phyloP scores from a whole-genome alignment of 495 filamentous ascomycete species.

The Chaetomium tenue region DNA sequence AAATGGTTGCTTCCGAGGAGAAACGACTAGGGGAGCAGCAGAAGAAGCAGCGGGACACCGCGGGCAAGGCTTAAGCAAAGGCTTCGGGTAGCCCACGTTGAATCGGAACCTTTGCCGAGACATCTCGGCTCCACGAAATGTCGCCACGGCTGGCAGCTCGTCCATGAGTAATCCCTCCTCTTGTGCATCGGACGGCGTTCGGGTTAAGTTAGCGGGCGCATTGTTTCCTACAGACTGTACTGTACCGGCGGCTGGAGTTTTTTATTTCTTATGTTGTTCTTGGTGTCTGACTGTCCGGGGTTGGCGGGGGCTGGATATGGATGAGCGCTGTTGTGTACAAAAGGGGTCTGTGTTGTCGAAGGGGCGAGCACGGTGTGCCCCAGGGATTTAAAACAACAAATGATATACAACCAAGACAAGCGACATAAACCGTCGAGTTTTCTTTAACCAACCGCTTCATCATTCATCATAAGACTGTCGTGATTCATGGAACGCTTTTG shows the following conservation, averaged over 20 bases:
- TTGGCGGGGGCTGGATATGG: neutral
- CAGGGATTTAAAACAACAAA: neutral
- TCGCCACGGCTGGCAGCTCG: neutral
- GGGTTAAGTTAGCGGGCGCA: neutral
- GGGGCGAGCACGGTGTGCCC: neutral
- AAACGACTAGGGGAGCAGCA: constrained; percentile 59
- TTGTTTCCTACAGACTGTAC: neutral
- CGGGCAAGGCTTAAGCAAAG: neutral
- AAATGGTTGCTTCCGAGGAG: constrained; percentile 81
- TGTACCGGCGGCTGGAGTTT: neutral
- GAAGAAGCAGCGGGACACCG: constrained; percentile 45
- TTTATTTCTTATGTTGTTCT: neutral
- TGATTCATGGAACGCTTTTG: constrained; percentile 23
- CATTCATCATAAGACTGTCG: constrained; percentile 13
- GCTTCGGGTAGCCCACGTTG: constrained; percentile 16
- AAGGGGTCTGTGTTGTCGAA: neutral
- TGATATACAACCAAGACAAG: neutral
- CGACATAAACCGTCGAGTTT: neutral
- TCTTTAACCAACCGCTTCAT: neutral
- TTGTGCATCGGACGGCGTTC: constrained; percentile 19
- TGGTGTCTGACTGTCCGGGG: neutral
- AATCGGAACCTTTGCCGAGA: neutral
- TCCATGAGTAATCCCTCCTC: constrained; percentile 5
- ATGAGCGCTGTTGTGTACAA: neutral
- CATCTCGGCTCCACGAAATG: neutral